phyloP scores from a whole-genome alignment of 148 eudicot genomes.

The Vaccinium vitisidaea region DNA sequence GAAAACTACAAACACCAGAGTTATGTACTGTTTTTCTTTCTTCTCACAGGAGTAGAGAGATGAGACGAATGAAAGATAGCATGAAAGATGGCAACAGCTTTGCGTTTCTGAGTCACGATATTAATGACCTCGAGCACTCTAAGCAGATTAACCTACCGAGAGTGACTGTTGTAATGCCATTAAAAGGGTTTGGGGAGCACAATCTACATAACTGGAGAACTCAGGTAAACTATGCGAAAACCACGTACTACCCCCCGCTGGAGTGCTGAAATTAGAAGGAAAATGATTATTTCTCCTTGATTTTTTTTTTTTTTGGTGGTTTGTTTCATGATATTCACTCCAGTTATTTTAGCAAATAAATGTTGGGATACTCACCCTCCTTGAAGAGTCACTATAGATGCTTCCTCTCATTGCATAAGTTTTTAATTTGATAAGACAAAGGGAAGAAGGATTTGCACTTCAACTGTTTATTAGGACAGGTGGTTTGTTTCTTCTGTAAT shows the following conservation, averaged over 20 bases:
- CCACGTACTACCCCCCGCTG: not conserved
- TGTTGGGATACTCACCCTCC: not conserved
- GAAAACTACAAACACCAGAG: not conserved
- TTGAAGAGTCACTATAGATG: constrained; percentile 7
- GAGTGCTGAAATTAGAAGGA: not conserved
- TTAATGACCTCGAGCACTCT: constrained; percentile 83
- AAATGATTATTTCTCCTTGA: not conserved
- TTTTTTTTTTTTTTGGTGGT: not conserved
- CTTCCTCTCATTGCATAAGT: not conserved
- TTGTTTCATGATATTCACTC: not conserved
- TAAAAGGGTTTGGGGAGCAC: constrained; percentile 97
- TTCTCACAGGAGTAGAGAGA: constrained; percentile 75
- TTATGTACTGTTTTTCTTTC: not conserved
- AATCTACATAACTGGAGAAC: constrained; percentile 93
- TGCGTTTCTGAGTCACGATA: constrained; percentile 71
- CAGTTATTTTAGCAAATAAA: not conserved
- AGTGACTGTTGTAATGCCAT: constrained; percentile 91
- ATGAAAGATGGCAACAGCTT: constrained; percentile 68
- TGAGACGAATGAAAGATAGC: constrained; percentile 56
- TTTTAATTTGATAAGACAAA: not conserved
- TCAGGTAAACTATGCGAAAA: constrained; percentile 52
- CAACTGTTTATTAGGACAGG: not conserved
- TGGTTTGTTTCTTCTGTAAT: not conserved
- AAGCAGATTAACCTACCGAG: constrained; percentile 71
- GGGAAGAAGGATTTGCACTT: not conserved